Evolutionary conservation across 1,284 basidiomycete species (phyloP).

Genomic region (Sporisorium sorghi): DNA sequence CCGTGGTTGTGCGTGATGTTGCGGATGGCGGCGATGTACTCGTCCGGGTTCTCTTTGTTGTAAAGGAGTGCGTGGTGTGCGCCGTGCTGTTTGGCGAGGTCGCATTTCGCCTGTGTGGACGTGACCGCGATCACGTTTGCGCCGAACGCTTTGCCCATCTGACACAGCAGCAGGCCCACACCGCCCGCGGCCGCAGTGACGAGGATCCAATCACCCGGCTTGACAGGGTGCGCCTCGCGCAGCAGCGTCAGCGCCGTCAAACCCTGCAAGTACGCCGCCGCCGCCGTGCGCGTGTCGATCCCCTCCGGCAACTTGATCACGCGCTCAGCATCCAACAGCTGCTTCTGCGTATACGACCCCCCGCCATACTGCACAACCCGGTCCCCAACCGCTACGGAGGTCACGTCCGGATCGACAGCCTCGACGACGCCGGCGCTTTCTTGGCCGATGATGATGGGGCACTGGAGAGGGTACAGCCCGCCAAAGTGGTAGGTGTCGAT

Average conservation of each 20-base stretch:
- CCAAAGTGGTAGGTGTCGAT: conserved; percentile 76
- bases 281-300: conserved; percentile 77
- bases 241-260: conserved; percentile 84
- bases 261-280: conserved; percentile 79
- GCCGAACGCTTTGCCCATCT: conserved; percentile 74
- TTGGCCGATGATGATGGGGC: conserved; percentile 82
- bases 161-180: conserved; percentile 73
- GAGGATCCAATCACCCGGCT: conserved; percentile 76
- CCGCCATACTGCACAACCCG: conserved; percentile 75
- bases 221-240: conserved; percentile 84
- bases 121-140: conserved; percentile 95
- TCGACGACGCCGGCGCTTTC: conserved; percentile 83
- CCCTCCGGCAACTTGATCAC: conserved; percentile 74
- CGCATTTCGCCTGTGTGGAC: conserved; percentile 84
- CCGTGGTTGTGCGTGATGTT: conserved; percentile 83
- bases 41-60: conserved; percentile 67
- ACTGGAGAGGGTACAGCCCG: conserved; percentile 73
- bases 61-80: conserved; percentile 89
- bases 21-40: conserved; percentile 69
- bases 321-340: conserved; percentile 76
- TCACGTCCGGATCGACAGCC: conserved; percentile 71
- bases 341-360: conserved; percentile 80
- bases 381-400: conserved; percentile 74
- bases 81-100: conserved; percentile 82
- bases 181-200: conserved; percentile 91